Evolutionary conservation across 73 alveolate genomes (phyloP).

Genomic region (Paramecium sexaurelia): DNA sequence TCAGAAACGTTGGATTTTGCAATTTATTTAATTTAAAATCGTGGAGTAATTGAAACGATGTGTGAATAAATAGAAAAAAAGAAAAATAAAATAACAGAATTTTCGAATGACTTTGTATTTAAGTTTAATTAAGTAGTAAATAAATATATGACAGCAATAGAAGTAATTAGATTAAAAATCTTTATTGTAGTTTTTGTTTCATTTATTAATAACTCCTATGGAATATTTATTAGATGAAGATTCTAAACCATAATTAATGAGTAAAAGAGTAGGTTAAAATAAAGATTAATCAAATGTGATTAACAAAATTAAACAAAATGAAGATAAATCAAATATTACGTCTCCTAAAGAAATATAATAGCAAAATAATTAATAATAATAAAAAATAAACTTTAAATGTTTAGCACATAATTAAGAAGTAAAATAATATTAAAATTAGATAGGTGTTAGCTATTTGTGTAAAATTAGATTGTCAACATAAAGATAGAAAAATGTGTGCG

Average conservation of each 20-base stretch:
- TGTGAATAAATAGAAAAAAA: conserved; percentile 27
- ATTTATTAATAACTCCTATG: conserved; percentile 45
- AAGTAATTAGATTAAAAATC: background rate
- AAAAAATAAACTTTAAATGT: background rate
- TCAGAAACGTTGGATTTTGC: conserved; percentile 40
- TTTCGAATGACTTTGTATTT: background rate
- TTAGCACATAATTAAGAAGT: background rate
- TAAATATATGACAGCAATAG: background rate
- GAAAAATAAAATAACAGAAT: conserved; percentile 11
- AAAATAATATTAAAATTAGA: background rate
- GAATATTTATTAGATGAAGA: conserved; percentile 24
- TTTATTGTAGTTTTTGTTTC: conserved; percentile 3
- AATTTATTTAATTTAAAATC: conserved; percentile 9
- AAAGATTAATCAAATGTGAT: background rate
- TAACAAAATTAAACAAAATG: background rate
- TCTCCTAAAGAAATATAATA: background rate
- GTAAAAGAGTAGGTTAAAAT: background rate
- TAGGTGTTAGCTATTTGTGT: conserved; percentile 51
- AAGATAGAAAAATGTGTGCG: conserved; percentile 60
- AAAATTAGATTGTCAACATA: conserved; percentile 12
- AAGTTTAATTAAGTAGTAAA: conserved; percentile 8
- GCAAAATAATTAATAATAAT: background rate
- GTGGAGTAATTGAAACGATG: background rate
- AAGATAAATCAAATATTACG: background rate
- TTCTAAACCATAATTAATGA: conserved; percentile 29